A percentile compares a stretch with the other conserved stretches of the same genome.
These are phyloP conservation scores for Leptodermis oblonga DNA, from an alignment of 257 asterid genomes.

Conservation along the genomic window DNA sequence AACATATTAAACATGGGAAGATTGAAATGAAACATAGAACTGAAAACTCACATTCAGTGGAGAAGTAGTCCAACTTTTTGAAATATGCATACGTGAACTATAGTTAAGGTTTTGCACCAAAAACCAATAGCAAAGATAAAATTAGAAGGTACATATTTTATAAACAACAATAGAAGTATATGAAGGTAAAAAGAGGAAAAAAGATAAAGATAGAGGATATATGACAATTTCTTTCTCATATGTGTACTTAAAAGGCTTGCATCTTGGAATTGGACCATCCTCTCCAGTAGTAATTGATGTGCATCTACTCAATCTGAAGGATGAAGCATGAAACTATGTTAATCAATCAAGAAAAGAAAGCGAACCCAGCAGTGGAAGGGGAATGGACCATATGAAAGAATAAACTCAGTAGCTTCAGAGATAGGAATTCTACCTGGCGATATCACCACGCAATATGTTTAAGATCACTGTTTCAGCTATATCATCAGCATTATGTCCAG, in stretches of 20 bases:
- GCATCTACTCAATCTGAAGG: slow-evolving; percentile 82
- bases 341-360: slow-evolving; percentile 10
- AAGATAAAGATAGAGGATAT: slow-evolving; percentile 65
- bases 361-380: neutral
- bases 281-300: slow-evolving; percentile 87
- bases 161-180: neutral
- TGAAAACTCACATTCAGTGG: slow-evolving; percentile 81
- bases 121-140: neutral
- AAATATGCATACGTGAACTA: slow-evolving; percentile 89
- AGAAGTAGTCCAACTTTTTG: slow-evolving; percentile 91
- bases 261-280: slow-evolving; percentile 99
- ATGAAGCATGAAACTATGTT: slow-evolving; percentile 11
- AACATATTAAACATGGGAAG: neutral
- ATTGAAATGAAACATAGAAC: slow-evolving; percentile 14
- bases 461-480: slow-evolving; percentile 96
- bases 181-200: no score
- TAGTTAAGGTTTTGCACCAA: slow-evolving; percentile 50
- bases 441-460: slow-evolving; percentile 93
- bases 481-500: slow-evolving; percentile 98
- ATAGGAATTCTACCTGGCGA: slow-evolving; percentile 64
- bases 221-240: slow-evolving; percentile 98
- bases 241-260: slow-evolving; percentile 99
- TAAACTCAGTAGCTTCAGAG: neutral
- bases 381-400: slow-evolving; percentile 1
- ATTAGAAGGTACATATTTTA: neutral